These are phyloP conservation scores for Inonotus obliquus DNA, from an alignment of 1,284 basidiomycete species.

Conservation along the genomic window DNA sequence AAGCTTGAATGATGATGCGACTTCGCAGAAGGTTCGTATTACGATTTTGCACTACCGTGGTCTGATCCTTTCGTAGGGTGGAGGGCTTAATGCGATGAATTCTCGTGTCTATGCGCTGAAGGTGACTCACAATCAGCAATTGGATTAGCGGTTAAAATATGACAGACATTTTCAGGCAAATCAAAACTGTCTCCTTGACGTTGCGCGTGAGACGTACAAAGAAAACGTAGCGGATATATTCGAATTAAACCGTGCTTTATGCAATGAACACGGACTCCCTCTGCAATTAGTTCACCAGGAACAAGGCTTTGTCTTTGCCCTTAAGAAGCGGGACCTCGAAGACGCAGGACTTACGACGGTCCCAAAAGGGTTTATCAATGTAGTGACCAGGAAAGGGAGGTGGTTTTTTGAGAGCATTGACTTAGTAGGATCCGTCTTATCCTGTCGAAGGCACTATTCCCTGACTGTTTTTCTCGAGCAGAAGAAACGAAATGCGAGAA, in stretches of 20 bases:
- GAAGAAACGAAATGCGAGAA: slow-evolving; percentile 82
- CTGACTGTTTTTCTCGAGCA: slow-evolving; percentile 26
- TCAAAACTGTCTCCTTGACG: slow-evolving; percentile 79
- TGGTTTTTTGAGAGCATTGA: slow-evolving; percentile 78
- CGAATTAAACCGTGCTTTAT: slow-evolving; percentile 52
- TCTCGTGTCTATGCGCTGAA: slow-evolving; percentile 82
- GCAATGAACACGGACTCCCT: slow-evolving; percentile 58
- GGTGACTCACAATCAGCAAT: slow-evolving; percentile 30
- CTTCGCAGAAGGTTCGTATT: slow-evolving; percentile 48
- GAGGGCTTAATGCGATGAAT: slow-evolving; percentile 64
- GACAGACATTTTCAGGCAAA: slow-evolving; percentile 47
- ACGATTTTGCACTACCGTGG: not conserved
- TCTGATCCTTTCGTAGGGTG: slow-evolving; percentile 34
- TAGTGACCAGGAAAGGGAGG: slow-evolving; percentile 59
- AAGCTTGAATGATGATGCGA: slow-evolving; percentile 69
- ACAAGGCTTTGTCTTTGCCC: slow-evolving; percentile 62
- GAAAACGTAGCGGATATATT: slow-evolving; percentile 87
- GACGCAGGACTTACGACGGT: slow-evolving; percentile 41
- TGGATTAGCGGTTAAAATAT: not conserved
- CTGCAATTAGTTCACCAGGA: slow-evolving; percentile 67
- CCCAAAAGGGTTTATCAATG: slow-evolving; percentile 68
- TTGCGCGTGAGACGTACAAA: slow-evolving; percentile 88
- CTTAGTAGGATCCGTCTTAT: slow-evolving; percentile 44
- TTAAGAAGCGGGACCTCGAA: slow-evolving; percentile 61
- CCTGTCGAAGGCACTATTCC: not conserved